Evolutionary conservation across 2,329 filamentous ascomycete species (phyloP).

Genomic region (Fusarium torulosum): DNA sequence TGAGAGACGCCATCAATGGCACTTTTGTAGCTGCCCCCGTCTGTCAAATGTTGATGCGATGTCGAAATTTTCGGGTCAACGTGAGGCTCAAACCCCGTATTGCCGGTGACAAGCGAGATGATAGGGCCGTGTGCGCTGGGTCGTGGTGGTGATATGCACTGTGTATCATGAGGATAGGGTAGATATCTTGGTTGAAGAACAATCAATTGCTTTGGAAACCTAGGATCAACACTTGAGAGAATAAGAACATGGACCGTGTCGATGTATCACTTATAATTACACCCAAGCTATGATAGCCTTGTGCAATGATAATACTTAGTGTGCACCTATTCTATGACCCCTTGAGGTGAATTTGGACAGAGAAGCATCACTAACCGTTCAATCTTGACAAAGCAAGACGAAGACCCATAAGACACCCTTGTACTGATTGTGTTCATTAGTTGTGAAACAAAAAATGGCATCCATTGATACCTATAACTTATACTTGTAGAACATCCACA

Average conservation of each 20-base stretch:
- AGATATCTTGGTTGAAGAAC: background rate
- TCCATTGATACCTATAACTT: background rate
- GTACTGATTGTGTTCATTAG: no score
- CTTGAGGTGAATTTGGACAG: no score
- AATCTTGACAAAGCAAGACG: no score
- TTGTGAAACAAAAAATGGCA: background rate
- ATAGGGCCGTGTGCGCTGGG: constrained; percentile 36
- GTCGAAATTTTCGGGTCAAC: constrained; percentile 44
- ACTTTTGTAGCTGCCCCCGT: constrained; percentile 46
- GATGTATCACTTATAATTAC: no score
- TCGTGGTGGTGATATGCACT: constrained; percentile 31
- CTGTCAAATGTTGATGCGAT: constrained; percentile 18
- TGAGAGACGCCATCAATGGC: constrained; percentile 42
- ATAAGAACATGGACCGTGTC: no score
- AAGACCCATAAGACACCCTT: no score
- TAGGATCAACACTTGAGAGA: no score
- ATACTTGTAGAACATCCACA: constrained; percentile 43
- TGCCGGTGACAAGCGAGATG: constrained; percentile 47
- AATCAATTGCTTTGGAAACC: no score
- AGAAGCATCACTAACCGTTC: no score
- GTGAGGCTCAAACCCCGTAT: constrained; percentile 37
- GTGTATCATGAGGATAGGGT: constrained; percentile 33
- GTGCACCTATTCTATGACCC: no score
- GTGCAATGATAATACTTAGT: no score
- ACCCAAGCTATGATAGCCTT: no score